Base-by-base conservation (phyloP, 2,329 filamentous ascomycete genomes). In the Aureobasidium sp. region DNA sequence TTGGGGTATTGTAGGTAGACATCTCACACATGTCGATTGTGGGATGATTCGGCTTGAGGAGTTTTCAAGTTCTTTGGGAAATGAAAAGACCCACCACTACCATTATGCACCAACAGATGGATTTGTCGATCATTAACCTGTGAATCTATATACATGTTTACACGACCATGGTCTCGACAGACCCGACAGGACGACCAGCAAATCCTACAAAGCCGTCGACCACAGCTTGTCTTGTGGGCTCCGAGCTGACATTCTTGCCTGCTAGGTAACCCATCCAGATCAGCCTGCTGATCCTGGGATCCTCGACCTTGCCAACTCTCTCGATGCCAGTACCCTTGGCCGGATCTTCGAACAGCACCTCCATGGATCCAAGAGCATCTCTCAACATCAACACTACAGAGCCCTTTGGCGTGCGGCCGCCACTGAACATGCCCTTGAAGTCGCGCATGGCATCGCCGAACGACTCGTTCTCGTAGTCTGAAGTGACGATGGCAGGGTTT, bases 181-280 rank as follows among this genome's bases (percentile, higher is more conserved):
- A 95, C 1, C 92, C 93, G 17, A 96, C 83, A 0, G 94, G 94
- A 65, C 93, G 78, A 74, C 91, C 89, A 1, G 94, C 90, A 74
- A 96, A 88, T 66, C 86, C 86, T 79, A 97, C 86, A 63, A 95
- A 82, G 0, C 94, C 94, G 50, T 95, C 85, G 3, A 95, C 88
- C 54, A 99, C 88, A 66, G 83, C 95, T 74, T 84, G 80, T 66
- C 93, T 82, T 17, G 91, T 89, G 2, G 81, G 79, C 72, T 96
- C 90, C 64, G 90, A 95, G 31, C 91, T 91, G 10, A 96, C 91
- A 68, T 86, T 90, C 71, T 84, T 88, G 0, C 94, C 94, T 4
- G 84, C 90, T 33, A 99, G 78, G 74, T 96, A 99, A 66, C 92
- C 88, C 70, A 96, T 75, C 93, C 93, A 97, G 23, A 97, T 76